phyloP scores from a whole-genome alignment of 805 yeast genomes.

The Candida boleticola region DNA sequence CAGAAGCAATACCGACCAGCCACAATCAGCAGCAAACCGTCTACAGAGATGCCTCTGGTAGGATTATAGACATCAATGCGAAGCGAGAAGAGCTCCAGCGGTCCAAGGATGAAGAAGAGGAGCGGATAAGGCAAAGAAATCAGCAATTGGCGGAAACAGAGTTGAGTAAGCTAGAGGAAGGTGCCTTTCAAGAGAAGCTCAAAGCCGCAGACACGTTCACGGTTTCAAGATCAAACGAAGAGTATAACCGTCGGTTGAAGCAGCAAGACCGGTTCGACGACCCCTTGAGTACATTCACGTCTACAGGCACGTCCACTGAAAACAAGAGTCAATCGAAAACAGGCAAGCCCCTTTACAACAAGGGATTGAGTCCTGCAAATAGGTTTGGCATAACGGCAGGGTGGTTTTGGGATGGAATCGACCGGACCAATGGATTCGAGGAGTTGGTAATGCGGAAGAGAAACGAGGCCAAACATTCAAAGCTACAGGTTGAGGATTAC shows the following conservation, averaged over 20 bases:
- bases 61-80: slow-evolving; percentile 42
- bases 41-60: slow-evolving; percentile 63
- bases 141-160: slow-evolving; percentile 21
- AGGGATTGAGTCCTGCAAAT: slow-evolving; percentile 58
- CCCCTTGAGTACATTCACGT: slow-evolving; percentile 44
- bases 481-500: slow-evolving; percentile 12
- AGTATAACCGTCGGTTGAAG: slow-evolving; percentile 31
- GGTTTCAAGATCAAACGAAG: slow-evolving; percentile 35
- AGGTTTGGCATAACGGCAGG: slow-evolving; percentile 81
- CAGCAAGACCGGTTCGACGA: slow-evolving; percentile 51
- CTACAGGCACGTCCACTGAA: slow-evolving; percentile 8
- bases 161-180: slow-evolving; percentile 38
- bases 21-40: slow-evolving; percentile 33
- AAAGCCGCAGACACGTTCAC: slow-evolving; percentile 18
- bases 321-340: slow-evolving; percentile 19
- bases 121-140: slow-evolving; percentile 15
- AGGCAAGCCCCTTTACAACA: slow-evolving; percentile 55
- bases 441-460: slow-evolving; percentile 48
- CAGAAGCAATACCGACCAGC: background rate
- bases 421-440: slow-evolving; percentile 87
- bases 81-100: slow-evolving; percentile 16
- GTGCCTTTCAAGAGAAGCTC: slow-evolving; percentile 31
- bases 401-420: slow-evolving; percentile 80
- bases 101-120: slow-evolving; percentile 15
- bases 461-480: slow-evolving; percentile 26